phyloP scores from a whole-genome alignment of 768 basidiomycete species.

The Tulasnella sp. region DNA sequence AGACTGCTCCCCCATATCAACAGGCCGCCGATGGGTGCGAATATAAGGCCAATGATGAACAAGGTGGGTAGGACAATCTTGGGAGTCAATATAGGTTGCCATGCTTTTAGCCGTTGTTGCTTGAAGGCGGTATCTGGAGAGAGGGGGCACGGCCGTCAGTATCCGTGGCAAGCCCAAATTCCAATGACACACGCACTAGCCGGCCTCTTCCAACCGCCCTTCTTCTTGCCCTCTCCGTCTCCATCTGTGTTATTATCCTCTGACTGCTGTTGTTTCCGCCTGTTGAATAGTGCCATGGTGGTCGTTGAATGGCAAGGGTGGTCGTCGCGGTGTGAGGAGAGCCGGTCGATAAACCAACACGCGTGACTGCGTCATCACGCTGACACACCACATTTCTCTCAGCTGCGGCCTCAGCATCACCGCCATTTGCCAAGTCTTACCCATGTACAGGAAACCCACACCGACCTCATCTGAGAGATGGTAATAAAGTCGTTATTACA shows the following conservation, averaged over 20 bases:
- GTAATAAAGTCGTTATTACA: too few relatives aligned
- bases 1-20: conserved; percentile 80
- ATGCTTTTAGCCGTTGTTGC: conserved; percentile 97
- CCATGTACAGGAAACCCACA: too few relatives aligned
- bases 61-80: conserved; percentile 95
- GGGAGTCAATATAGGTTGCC: conserved; percentile 98
- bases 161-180: conserved; percentile 9
- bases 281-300: conserved; percentile 12
- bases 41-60: conserved; percentile 87
- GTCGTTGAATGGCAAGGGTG: background rate
- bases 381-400: too few relatives aligned
- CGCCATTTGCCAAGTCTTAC: too few relatives aligned
- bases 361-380: too few relatives aligned
- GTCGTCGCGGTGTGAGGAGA: background rate
- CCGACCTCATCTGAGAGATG: too few relatives aligned
- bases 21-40: conserved; percentile 90
- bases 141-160: conserved; percentile 19
- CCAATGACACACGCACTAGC: conserved; percentile 46
- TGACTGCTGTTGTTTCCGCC: conserved; percentile 8
- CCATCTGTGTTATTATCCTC: conserved; percentile 30
- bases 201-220: conserved; percentile 72
- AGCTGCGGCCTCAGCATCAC: too few relatives aligned
- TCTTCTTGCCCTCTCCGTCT: conserved; percentile 58
- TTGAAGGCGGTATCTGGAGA: conserved; percentile 90
- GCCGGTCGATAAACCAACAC: conserved; percentile 8